phyloP scores from a whole-genome alignment of 805 yeast genomes.

The Candida berthetii region DNA sequence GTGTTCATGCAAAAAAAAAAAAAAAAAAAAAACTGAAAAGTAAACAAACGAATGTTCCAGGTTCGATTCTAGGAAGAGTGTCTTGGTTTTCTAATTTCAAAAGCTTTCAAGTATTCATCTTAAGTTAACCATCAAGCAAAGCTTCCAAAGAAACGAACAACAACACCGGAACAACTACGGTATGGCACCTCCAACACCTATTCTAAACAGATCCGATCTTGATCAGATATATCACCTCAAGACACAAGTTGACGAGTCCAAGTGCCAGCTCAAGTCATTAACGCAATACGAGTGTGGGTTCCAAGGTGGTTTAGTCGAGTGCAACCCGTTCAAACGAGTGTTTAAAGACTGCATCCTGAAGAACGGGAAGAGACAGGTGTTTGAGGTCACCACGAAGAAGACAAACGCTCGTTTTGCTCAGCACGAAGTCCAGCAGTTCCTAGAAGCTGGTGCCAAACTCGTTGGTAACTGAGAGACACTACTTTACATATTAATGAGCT shows the following conservation, averaged over 20 bases:
- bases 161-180: too few relatives aligned
- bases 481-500: background rate
- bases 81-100: too few relatives aligned
- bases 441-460: conserved; percentile 4
- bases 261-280: conserved; percentile 31
- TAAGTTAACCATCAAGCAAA: too few relatives aligned
- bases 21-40: too few relatives aligned
- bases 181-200: conserved; percentile 51
- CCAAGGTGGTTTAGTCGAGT: conserved; percentile 33
- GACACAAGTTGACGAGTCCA: conserved; percentile 4
- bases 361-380: conserved; percentile 15
- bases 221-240: conserved; percentile 16
- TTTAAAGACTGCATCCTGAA: conserved; percentile 35
- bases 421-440: conserved; percentile 5
- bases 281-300: conserved; percentile 43
- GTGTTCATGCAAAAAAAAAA: too few relatives aligned
- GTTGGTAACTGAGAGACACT: background rate
- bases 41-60: too few relatives aligned
- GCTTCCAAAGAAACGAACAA: too few relatives aligned
- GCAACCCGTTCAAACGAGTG: conserved; percentile 42
- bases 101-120: too few relatives aligned
- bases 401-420: conserved; percentile 25
- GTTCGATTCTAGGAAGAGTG: too few relatives aligned
- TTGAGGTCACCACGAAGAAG: conserved; percentile 30
- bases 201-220: conserved; percentile 32